These are phyloP conservation scores for Davidsoniella virescens DNA, from an alignment of 2,329 filamentous ascomycete species.

Conservation along the genomic window DNA sequence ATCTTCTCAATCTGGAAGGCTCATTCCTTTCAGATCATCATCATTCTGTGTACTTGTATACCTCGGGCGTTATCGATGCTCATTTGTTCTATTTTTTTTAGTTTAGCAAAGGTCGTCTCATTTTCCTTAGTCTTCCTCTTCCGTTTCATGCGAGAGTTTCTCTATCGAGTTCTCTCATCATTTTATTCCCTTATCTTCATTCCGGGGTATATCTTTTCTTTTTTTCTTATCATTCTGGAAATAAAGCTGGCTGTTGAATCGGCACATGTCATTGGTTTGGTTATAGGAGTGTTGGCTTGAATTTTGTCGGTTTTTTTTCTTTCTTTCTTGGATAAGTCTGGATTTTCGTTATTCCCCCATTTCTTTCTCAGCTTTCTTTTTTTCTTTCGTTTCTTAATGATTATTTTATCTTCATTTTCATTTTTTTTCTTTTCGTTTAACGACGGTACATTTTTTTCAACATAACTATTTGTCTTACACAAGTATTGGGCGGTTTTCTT, in stretches of 20 bases:
- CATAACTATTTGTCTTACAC: slow-evolving; percentile 1
- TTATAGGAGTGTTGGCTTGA: neutral
- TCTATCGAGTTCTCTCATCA: no score
- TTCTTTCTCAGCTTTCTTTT: slow-evolving; percentile 1
- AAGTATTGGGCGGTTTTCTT: neutral
- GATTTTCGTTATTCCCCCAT: neutral
- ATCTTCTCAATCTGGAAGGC: no score
- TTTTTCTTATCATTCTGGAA: no score
- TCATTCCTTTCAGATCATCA: neutral
- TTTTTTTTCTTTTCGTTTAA: slow-evolving; percentile 3
- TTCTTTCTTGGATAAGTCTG: slow-evolving; percentile 1
- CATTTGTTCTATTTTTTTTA: slow-evolving; percentile 1
- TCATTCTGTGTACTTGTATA: slow-evolving; percentile 13
- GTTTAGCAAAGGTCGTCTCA: neutral
- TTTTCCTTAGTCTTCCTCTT: no score
- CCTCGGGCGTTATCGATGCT: slow-evolving; percentile 2
- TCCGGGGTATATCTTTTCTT: no score
- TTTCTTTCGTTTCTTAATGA: neutral
- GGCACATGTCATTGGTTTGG: neutral
- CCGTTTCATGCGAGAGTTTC: no score
- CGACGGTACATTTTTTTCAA: neutral
- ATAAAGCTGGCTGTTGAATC: no score
- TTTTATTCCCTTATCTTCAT: no score
- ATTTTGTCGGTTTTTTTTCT: neutral
- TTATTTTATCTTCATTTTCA: neutral